Percentiles rank a stretch among this genome's conserved stretches.
Conservation (phyloP, 2,329 filamentous ascomycete species). For the Epichloe bromicola region DNA sequence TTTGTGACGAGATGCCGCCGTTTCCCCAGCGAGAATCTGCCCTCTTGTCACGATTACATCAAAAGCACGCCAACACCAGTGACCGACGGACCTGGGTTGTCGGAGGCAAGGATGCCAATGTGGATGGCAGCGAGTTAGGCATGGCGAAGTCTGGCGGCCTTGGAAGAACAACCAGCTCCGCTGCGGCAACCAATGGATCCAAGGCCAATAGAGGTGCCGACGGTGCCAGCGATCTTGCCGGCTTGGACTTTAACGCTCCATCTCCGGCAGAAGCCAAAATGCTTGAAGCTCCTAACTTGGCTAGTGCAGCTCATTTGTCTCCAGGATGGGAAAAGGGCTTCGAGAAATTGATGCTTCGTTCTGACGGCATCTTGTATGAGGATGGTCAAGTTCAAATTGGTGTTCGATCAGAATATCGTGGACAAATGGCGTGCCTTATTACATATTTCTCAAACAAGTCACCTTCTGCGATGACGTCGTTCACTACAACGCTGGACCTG, state of each 20-base stretch:
- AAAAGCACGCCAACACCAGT: conserved; percentile 84
- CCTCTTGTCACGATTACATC: conserved; percentile 79
- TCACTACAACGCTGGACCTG: conserved; percentile 87
- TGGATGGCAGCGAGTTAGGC: conserved; percentile 64
- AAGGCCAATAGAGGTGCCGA: conserved; percentile 33
- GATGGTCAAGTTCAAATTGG: conserved; percentile 90
- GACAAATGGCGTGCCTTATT: conserved; percentile 90
- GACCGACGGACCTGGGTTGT: conserved; percentile 97
- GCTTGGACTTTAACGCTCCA: conserved; percentile 62
- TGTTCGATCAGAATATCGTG: conserved; percentile 83
- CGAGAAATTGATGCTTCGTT: conserved; percentile 62
- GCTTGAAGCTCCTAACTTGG: conserved; percentile 65
- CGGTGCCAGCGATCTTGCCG: conserved; percentile 56
- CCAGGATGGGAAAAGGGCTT: conserved; percentile 92
- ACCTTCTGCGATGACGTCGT: conserved; percentile 69
- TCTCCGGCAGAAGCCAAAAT: conserved; percentile 43
- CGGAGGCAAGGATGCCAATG: conserved; percentile 89
- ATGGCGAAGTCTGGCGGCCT: conserved; percentile 71
- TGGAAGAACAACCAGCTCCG: conserved; percentile 70
- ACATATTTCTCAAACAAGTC: conserved; percentile 95
- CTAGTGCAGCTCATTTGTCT: conserved; percentile 81
- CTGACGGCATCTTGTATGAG: conserved; percentile 87
- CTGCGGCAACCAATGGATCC: conserved; percentile 30
- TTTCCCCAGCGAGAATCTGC: conserved; percentile 93
- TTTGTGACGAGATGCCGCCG: conserved; percentile 97